Base-by-base conservation (phyloP, 805 yeast species). In the Dipodascus albidus region DNA sequence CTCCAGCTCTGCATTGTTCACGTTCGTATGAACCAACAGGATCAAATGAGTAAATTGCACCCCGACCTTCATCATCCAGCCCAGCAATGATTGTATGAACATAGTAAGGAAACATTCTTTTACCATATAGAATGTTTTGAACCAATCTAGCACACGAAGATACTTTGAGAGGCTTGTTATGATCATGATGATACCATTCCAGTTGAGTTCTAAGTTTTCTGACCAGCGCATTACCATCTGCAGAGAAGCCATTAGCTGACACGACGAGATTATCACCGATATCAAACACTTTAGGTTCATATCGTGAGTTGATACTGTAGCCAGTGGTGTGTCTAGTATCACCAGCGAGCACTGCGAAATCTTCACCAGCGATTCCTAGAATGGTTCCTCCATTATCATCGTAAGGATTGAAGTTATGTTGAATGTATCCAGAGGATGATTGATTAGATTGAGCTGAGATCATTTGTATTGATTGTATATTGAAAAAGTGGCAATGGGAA, bases 1-100 rank as follows among this genome's bases (percentile, higher is more conserved):
- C 99, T 59, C 96, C 97, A 1, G 98, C 98, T 65, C 97, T 81
- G 71, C 96, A 88, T 67, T 90, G 96, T 68, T 90, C 97, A 63
- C 96, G 81, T 71, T 93, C 98, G 67, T 93, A 93, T 1, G 96
- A 88, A 2, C 99, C 99, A 54, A 93, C 96, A 1, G 98, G 98
- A 67, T 93, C 99, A 68, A 87, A 93, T 14, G 98, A 90, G 69
- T 87, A 93, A 38, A 93, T 87, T 1, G 96, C 88, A 42, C 99
- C 99, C 62, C 83, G 83, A 11, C 99, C 99, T 54, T 84, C 82
- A 52, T 81, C 85, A 65, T 89, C 97, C 58, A 93, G 75, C 19
- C 99, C 99, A 2, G 96, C 96, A 63, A 93, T 77, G 62, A 93
- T 83, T 2, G 98, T 93, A 67, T 89, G 89, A 31, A 90, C 97